Evolutionary conservation across 345 rosid species (phyloP).

Genomic region (Raphanus raphanistrum): DNA sequence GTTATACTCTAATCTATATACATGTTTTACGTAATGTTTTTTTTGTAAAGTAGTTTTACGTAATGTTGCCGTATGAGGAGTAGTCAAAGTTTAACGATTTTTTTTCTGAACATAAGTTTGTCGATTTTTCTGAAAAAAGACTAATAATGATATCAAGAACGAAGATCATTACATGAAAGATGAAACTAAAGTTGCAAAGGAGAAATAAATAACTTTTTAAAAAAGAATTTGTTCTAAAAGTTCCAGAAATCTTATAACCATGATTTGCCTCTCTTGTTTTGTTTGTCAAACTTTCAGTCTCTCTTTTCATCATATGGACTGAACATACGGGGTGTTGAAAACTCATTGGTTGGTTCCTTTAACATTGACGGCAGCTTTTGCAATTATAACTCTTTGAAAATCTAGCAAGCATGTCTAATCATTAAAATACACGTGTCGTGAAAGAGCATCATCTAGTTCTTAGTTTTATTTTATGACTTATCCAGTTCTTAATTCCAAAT

Average conservation of each 20-base stretch:
- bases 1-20: not conserved
- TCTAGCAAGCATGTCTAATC: not conserved
- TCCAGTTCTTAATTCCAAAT: not conserved
- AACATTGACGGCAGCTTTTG: conserved; percentile 30
- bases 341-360: conserved; percentile 25
- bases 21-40: not conserved
- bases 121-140: not conserved
- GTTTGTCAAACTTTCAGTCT: conserved; percentile 9
- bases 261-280: not conserved
- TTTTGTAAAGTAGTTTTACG: too few species aligned
- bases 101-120: too few species aligned
- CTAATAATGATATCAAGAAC: not conserved
- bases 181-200: conserved; percentile 24
- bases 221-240: not conserved
- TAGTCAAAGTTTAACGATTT: not conserved
- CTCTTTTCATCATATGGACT: conserved; percentile 8
- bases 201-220: not conserved
- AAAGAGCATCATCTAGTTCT: not conserved
- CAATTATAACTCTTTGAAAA: conserved; percentile 18
- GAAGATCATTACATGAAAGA: conserved; percentile 18
- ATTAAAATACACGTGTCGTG: conserved; percentile 23
- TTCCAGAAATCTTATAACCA: not conserved
- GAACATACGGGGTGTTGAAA: conserved; percentile 5
- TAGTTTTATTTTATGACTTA: not conserved
- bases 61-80: not conserved